Evolutionary conservation across 345 rosid genomes (phyloP), one percentile per base, ranked within the genome.

Genomic region (Eucalyptus polyanthemos): DNA sequence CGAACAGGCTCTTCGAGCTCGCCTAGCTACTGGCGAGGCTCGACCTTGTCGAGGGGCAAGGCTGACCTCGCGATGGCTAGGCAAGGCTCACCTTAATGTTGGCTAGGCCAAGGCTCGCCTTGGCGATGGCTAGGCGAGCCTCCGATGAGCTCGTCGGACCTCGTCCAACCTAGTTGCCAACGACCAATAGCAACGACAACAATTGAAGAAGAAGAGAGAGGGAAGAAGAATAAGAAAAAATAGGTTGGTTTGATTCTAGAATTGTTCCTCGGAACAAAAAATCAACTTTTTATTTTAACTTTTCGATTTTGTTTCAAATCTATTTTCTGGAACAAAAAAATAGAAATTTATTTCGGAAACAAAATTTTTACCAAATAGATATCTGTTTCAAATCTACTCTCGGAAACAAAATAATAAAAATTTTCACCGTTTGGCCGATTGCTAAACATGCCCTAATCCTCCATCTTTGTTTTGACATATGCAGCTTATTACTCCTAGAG

Each of bases 21-120:
- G 8, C 53, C 7, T 0, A 15, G 1, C 19, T 0, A 0, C 1
- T 0, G 0, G 0, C 0, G 0, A 1, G 3, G 53, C 53, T 50
- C 17, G 0, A 50, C 19, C 19, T 50, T 3, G 0, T 50, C 19
- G 19, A 50, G 53, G 53, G 53, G 19, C 53, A 50, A 49, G 50
- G 50, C 49, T 11, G 1, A 47, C 49, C 49, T 11, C 4, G 0
- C 12, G 13, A 47, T 47, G 49, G 12, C 49, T 2, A 3, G 0
- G 49, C 49, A 47, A 50, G 51, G 51, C n/a, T n/a, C n/a, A n/a
- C n/a, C n/a, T n/a, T n/a, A n/a, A n/a, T n/a, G n/a, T n/a, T n/a
- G 17, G 53, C 19, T 15, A 3, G 53, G 19, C 7, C 14, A 49
- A 14, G 50, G 16, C 51, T 50, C 0, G 8, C 21, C 54, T 51